Conservation (phyloP, 2,329 filamentous ascomycete genomes). For the Neofusicoccum cordaticola region DNA sequence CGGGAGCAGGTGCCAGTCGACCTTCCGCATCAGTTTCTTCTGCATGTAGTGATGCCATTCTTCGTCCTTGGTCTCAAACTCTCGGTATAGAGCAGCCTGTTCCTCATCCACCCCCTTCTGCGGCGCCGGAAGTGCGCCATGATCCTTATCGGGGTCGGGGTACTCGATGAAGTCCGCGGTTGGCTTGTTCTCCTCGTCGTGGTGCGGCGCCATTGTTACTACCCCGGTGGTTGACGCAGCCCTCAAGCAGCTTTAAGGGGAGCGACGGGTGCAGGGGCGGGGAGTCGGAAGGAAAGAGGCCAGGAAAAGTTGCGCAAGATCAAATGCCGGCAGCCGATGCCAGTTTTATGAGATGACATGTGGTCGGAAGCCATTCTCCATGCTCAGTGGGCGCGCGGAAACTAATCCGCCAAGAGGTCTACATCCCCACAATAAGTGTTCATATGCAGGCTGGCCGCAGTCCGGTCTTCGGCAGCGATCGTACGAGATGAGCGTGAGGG, state of each 20-base stretch:
- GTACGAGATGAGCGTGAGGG: not conserved
- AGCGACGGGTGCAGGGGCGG: not conserved
- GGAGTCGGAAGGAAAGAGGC: not conserved
- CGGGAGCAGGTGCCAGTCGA: conserved; percentile 30
- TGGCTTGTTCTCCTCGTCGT: conserved; percentile 1
- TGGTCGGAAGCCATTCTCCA: not conserved
- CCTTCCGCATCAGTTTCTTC: conserved; percentile 30
- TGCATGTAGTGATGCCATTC: conserved; percentile 25
- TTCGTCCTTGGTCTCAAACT: conserved; percentile 9
- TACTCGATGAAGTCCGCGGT: conserved; percentile 12
- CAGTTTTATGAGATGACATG: not conserved
- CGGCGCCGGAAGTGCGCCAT: not conserved
- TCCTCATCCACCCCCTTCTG: conserved; percentile 10
- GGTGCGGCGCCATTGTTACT: not conserved
- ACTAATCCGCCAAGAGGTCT: not conserved
- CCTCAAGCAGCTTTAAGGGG: not conserved
- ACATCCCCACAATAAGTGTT: not conserved
- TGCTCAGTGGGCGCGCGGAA: not conserved
- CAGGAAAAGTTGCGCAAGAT: not conserved
- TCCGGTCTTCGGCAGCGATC: not conserved
- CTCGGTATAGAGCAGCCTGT: not conserved
- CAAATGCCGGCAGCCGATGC: not conserved
- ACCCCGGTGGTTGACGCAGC: not conserved
- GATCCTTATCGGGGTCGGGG: not conserved
- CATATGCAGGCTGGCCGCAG: not conserved